Base-by-base conservation (phyloP, 305 asterid genomes). In the Fraxinus velutina region DNA sequence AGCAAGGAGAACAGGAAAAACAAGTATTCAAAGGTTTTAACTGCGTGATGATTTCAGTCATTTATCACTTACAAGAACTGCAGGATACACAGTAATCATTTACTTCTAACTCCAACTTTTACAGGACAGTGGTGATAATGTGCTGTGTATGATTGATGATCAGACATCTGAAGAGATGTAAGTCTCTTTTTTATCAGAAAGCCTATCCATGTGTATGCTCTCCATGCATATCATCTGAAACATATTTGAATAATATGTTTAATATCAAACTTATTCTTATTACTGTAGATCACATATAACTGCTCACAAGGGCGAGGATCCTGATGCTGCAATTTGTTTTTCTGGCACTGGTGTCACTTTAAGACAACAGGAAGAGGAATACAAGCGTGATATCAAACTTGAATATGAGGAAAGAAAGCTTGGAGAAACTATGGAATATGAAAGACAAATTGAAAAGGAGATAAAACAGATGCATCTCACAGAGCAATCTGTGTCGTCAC, bases 351-450 rank as follows among this genome's bases (percentile, higher is more conserved):
- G 85, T 82, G 93, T 86, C 75, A 85, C 89, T 79, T 79, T 87
- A 71, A 86, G 79, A 57, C 86, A 89, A 74, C 90, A 86, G 83
- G 94, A 91, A 83, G 97, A 91, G 78, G 98, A 94, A 82, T 82
- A 88, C 85, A 90, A 86, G 79, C 93, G 88, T 72, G 87, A 80
- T 83, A 87, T 93, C 85, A 98, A 94, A 82, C 97, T 94, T 78
- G 98, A 96, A 90, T 97, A 96, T 3, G 98, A 96, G 87, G 99
- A 96, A 88, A 94, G 97, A 86, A 92, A 94, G 91, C 97, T 94
- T 83, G 98, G 93, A 90, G 99, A 94, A 89, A 94, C 98, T 79
- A 84, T 94, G 90, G 98, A 94, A 82, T 91, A 91, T 87, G 98
- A 96, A 90, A 92, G 98, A 78, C 92, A 90, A 64, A 90, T 96